Base-by-base conservation (phyloP, 768 basidiomycete species). In the Amanita brunnescens region DNA sequence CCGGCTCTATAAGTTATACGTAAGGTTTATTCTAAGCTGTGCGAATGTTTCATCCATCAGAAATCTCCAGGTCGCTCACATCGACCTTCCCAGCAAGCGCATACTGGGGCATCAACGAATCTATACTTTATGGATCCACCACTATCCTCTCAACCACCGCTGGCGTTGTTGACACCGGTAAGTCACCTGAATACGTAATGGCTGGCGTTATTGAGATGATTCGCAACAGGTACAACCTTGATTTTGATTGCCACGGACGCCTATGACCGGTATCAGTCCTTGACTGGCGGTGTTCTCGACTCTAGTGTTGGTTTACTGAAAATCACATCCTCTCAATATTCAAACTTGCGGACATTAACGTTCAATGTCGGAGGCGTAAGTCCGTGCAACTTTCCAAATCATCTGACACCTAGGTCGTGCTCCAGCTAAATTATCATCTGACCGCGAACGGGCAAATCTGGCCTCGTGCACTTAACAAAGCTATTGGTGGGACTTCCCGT, bases 381-480 rank as follows among this genome's bases (percentile, higher is more conserved):
- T 38, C n/a, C 23, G 66, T 4, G 37, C 10, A 18, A 46, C 26
- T 35, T 41, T 14, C 7, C 26, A 29, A 21, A 69, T 10, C 61
- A 80, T 49, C 55, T 75, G 61, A 73, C 18, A n/a, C 5, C 18
- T 2, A 29, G 7, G 4, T 2, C 10, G 26, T 18, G 26, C 10
- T 41, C 42, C 18, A 80, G 75, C 65, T 65, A 12, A 73, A 71
- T 6, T 82, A 72, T 57, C 77, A 78, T 61, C 57, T 86, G 52
- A 79, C 77, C 2, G 61, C 78, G 9, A 81, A 84, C 57, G 83
- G 80, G 4, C 84, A 87, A 70, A 78, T 82, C 56, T 85, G 83
- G 81, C 83, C 82, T 1, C 77, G 80, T 43, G 59, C 68, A 4
- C 67, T 79, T 53, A 85, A 87, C 66, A 62, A 67, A 13, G 64